A percentile compares a stretch with the other conserved stretches of the same genome.
Conservation (phyloP, 441 rosid species). For the Erodium trifolium region DNA sequence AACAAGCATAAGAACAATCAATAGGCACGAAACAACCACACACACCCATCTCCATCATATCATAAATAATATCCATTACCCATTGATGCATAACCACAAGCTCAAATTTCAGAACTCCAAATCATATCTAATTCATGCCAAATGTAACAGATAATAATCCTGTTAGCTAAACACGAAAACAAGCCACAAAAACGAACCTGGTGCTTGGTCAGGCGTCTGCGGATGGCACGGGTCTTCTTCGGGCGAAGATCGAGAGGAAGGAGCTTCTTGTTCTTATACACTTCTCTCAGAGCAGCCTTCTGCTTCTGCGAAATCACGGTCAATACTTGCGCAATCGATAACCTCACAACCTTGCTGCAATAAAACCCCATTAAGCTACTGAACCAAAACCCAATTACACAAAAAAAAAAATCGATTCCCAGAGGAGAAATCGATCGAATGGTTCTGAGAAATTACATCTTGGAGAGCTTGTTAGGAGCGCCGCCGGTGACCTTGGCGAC, state of each 20-base stretch:
- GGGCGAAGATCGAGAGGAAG: conserved; percentile 94
- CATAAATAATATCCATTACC: neutral
- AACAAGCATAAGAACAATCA: no score
- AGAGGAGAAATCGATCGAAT: no score
- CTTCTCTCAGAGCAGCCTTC: conserved; percentile 70
- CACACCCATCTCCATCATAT: neutral
- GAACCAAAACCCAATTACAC: neutral
- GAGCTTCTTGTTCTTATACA: conserved; percentile 72
- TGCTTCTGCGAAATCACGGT: conserved; percentile 78
- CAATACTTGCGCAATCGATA: conserved; percentile 87
- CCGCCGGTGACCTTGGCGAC: conserved; percentile 98
- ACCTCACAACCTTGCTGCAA: conserved; percentile 48
- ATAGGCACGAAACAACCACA: neutral
- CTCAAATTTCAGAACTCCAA: neutral
- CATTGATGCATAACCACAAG: neutral
- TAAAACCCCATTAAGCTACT: neutral
- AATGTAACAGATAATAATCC: neutral
- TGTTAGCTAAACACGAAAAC: neutral
- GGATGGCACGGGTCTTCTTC: conserved; percentile 81
- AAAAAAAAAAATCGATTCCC: no score
- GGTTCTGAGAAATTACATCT: conserved; percentile 40
- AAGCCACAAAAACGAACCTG: neutral
- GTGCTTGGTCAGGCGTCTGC: neutral
- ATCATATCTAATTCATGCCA: neutral
- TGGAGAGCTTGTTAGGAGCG: conserved; percentile 91